phyloP scores from a whole-genome alignment of 208 protist genomes.

The Leishmania tarentolae region DNA sequence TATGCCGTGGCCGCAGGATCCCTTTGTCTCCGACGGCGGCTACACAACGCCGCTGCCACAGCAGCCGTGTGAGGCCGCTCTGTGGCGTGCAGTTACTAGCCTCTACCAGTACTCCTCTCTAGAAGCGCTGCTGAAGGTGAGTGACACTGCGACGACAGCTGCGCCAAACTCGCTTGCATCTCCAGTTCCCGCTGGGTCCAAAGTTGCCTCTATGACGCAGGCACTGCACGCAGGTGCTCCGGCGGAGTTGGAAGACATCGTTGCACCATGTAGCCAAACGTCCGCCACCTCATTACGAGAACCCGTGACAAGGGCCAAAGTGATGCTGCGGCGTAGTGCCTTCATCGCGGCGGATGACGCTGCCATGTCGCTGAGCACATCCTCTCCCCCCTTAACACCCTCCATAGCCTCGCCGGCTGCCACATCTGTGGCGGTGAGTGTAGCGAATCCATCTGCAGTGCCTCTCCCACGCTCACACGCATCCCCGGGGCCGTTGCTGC shows the following conservation, averaged over 20 bases:
- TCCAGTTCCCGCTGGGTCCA: not conserved
- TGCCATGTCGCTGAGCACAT: not conserved
- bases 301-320: slow-evolving; percentile 2
- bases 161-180: not conserved
- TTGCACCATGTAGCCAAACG: not conserved
- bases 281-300: not conserved
- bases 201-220: not conserved
- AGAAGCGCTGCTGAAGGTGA: slow-evolving; percentile 14
- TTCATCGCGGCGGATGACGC: slow-evolving; percentile 11
- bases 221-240: not conserved
- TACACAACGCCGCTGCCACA: slow-evolving; percentile 41
- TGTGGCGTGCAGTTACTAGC: slow-evolving; percentile 36
- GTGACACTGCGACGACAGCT: not conserved
- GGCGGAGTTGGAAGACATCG: not conserved
- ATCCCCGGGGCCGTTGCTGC: not conserved
- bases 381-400: not conserved
- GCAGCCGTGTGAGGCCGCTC: slow-evolving; percentile 28
- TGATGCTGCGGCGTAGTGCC: slow-evolving; percentile 9
- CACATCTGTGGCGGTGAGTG: not conserved
- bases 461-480: not conserved
- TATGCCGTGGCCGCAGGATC: slow-evolving; percentile 27
- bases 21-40: slow-evolving; percentile 27
- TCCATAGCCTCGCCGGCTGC: not conserved
- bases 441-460: not conserved
- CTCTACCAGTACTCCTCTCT: slow-evolving; percentile 24